A percentile compares a stretch with the other conserved stretches of the same genome.
phyloP scores from a whole-genome alignment of 1,284 basidiomycete genomes.

The Chalciporus sp. region DNA sequence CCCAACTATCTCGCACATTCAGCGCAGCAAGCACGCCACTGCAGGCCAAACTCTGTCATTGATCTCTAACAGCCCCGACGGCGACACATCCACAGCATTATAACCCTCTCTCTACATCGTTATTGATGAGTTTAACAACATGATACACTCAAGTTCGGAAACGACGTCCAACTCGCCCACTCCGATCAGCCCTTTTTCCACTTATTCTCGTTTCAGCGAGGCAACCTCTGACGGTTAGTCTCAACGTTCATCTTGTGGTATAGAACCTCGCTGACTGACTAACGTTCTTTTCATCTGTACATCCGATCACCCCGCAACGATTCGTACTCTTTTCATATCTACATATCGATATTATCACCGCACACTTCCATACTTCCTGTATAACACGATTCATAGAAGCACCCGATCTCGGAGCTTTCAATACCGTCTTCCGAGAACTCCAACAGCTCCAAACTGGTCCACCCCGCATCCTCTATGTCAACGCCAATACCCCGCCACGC shows the following conservation, averaged over 20 bases:
- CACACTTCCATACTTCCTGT: not conserved
- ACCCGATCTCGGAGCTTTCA: slow-evolving; percentile 77
- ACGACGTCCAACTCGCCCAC: slow-evolving; percentile 26
- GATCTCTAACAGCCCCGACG: not conserved
- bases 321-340: slow-evolving; percentile 8
- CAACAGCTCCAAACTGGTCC: slow-evolving; percentile 52
- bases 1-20: not conserved
- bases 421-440: slow-evolving; percentile 68
- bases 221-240: slow-evolving; percentile 67
- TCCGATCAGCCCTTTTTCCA: slow-evolving; percentile 32
- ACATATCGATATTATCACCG: slow-evolving; percentile 7
- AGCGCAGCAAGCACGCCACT: not conserved
- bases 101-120: not conserved
- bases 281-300: not conserved
- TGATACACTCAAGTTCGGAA: not conserved
- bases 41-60: not conserved
- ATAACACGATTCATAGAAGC: slow-evolving; percentile 47
- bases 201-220: slow-evolving; percentile 48
- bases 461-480: slow-evolving; percentile 31
- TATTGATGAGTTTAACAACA: slow-evolving; percentile 2
- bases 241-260: not conserved
- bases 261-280: not conserved
- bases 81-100: not conserved
- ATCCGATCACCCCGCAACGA: slow-evolving; percentile 1
- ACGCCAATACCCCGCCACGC: slow-evolving; percentile 7